These are phyloP conservation scores for Exophiala spinifera DNA, from an alignment of 2,329 filamentous ascomycete species.

Conservation along the genomic window DNA sequence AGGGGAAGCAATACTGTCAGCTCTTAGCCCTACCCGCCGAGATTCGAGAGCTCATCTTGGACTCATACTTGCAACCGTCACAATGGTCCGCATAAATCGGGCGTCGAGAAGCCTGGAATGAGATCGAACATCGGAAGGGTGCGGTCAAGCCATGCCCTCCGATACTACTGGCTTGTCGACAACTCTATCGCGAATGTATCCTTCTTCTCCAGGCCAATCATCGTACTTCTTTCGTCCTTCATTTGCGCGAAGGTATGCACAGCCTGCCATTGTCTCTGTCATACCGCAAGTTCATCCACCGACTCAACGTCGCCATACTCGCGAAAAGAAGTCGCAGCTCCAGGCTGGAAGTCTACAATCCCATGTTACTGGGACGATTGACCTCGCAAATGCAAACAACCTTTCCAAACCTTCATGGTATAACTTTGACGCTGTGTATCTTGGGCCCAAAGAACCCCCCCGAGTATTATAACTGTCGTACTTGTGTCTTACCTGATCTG, in stretches of 20 bases:
- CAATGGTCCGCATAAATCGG: neutral
- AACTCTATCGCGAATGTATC: conserved; percentile 1
- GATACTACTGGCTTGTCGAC: neutral
- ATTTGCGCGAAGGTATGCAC: neutral
- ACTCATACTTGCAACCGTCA: neutral
- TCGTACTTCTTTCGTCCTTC: neutral
- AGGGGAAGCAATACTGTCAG: neutral
- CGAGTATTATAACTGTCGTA: neutral
- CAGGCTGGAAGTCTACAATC: conserved; percentile 1
- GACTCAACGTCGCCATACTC: neutral
- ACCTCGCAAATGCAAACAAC: neutral
- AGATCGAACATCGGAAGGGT: neutral
- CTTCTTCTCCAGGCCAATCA: neutral
- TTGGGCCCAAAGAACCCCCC: neutral
- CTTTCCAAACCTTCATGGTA: conserved; percentile 1
- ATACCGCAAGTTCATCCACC: neutral
- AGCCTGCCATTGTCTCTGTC: neutral
- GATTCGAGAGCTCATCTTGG: conserved; percentile 1
- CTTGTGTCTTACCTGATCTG: conserved; percentile 1
- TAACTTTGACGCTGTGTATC: neutral
- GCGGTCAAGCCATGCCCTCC: neutral
- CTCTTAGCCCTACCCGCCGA: conserved; percentile 2
- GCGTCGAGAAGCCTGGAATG: neutral
- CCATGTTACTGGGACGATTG: neutral
- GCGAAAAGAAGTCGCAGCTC: conserved; percentile 1